Evolutionary conservation across 768 basidiomycete species (phyloP), one percentile per base, ranked within the genome.

Genomic region (Phylloporus scabripes): DNA sequence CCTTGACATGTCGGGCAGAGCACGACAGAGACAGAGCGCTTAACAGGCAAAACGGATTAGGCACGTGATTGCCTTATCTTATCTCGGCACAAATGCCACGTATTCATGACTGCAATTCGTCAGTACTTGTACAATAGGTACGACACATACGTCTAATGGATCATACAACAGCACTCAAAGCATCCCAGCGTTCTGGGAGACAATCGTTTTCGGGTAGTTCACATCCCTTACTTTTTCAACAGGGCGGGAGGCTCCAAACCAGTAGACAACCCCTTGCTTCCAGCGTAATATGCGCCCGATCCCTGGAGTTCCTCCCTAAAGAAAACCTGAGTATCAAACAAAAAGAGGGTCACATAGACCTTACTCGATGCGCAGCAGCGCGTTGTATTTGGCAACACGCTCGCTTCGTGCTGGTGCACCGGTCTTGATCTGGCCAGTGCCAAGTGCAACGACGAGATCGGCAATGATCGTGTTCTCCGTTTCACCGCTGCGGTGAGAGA

Each of bases 401-500:
- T 98, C 96, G 61, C 84, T 87, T 55, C 94, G 81, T 53, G 92
- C 92, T 31, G 94, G 95, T 37, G 94, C 94, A 73, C 95, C 95
- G 41, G 95, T 96, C 85, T 99, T 98, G 80, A 97, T 96, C 73
- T 95, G 87, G 55, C 93, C 93, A 51, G 79, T 80, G 56, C 87
- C 85, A 58, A 97, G 90, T 42, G 89, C 96, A 59, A 98, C 93
- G 54, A 85, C 83, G 57, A 97, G 84, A 71, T 97, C 93, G 54
- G 94, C 92, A 62, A 98, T 97, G 71, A 92, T 77, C 47, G 92
- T 94, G 75, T 92, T 93, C 74, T 96, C 94, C 31, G 95, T 98
- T 80, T 97, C 95, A 64, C 95, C 95, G 58, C 88, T 92, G 59
- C 96, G 93, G 80, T 98, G 96, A 46, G 94, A 97, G 70, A 95